Evolutionary conservation across 352 stramenopile species (phyloP).

Genomic region (Globisporangium middletonii): DNA sequence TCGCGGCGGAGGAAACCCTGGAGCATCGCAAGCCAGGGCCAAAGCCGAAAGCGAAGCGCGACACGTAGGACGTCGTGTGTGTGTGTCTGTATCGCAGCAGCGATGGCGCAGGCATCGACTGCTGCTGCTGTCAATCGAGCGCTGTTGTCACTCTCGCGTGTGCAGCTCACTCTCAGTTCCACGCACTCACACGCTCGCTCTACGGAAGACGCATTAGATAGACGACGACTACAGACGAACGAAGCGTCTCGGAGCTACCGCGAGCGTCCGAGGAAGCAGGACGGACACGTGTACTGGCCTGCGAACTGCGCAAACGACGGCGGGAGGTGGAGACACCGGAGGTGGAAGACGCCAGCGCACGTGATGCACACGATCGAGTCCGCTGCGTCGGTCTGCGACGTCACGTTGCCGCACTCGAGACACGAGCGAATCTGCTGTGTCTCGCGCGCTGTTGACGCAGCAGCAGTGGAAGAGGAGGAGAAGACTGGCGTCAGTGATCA

Average conservation of each 20-base stretch:
- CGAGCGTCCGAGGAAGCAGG: conserved; percentile 47
- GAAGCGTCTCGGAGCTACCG: neutral
- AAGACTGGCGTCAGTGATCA: no score
- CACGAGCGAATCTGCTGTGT: conserved; percentile 14
- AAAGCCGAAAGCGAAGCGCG: conserved; percentile 38
- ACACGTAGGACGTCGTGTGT: neutral
- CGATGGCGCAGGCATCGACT: neutral
- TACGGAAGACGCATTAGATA: neutral
- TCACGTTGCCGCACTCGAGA: conserved; percentile 31
- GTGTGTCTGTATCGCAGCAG: neutral
- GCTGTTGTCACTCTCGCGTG: neutral
- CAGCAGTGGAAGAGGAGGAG: neutral
- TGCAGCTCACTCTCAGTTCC: no score
- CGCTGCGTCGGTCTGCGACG: conserved; percentile 20
- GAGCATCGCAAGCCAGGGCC: conserved; percentile 60
- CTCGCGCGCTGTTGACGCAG: neutral
- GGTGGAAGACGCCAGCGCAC: conserved; percentile 43
- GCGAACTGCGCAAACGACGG: conserved; percentile 55
- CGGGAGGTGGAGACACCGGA: conserved; percentile 47
- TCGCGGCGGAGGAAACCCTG: conserved; percentile 34
- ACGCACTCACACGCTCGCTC: no score
- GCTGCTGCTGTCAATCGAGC: neutral
- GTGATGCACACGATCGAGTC: conserved; percentile 42
- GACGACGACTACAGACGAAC: neutral
- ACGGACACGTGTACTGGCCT: conserved; percentile 50